Base-by-base conservation (phyloP, 257 asterid genomes). In the Hygrophila difformis region DNA sequence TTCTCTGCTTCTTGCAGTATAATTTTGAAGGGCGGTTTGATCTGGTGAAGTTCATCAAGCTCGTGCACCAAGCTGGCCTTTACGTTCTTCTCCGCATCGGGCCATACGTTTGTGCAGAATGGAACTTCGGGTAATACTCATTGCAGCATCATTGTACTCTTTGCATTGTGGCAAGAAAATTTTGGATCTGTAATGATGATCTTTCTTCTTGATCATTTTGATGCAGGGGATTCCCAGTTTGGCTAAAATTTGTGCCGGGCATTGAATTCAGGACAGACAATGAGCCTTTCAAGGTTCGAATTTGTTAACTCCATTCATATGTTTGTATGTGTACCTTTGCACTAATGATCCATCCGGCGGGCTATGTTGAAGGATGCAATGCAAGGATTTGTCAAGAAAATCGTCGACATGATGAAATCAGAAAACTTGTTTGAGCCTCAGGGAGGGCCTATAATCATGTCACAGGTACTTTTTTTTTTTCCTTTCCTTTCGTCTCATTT, bases 141-240 rank as follows among this genome's bases (percentile, higher is more conserved):
- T n/a, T n/a, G n/a, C n/a, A n/a, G n/a, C n/a, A n/a, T n/a, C n/a
- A n/a, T 2, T 24, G 7, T 24, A 24, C 7, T 24, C 37, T 33
- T 5, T 33, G 8, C 6, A 5, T 5, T 12, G 12, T 33, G 2
- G 12, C 6, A 33, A 10, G 8, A 6, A 18, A 8, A 33, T 18
- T 33, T 33, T 33, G 37, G 6, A 2, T 33, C 37, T 5, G 37
- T 33, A 5, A 5, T 4, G 3, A 6, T 33, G 37, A 10, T 24
- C 29, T 24, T 24, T n/a, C n/a, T 61, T 69, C 57, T 53, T 21
- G 22, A 52, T 18, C 44, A 49, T 63, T 57, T 39, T 42, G 62
- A 47, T 68, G 64, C 86, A 82, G 94, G 76, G 94, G 94, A 66
- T 68, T 82, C 39, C 89, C 94, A 17, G 70, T 77, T 64, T 82